Percentiles rank a stretch among this genome's conserved stretches.
phyloP scores from a whole-genome alignment of 2,329 filamentous ascomycete species.

The Sarocladium brachiariae region DNA sequence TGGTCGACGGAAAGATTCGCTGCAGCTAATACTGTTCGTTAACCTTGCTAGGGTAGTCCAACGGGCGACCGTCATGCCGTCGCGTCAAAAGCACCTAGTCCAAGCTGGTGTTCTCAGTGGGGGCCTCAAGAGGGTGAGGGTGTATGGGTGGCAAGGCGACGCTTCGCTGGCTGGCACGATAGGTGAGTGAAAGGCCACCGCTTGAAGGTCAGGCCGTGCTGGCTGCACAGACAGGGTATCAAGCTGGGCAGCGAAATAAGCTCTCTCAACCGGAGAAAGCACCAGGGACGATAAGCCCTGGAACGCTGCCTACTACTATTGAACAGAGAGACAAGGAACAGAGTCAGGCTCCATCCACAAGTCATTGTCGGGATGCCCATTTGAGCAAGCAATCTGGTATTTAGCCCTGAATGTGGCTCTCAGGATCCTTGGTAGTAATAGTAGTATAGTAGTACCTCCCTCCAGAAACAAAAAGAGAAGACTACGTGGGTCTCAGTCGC shows the following conservation, averaged over 20 bases:
- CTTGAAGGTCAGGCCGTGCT: no score
- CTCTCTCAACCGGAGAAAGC: no score
- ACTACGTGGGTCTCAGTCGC: neutral
- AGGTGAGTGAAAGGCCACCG: no score
- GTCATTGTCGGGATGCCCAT: neutral
- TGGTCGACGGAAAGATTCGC: neutral
- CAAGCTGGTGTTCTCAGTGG: neutral
- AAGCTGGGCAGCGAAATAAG: no score
- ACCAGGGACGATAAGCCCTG: no score
- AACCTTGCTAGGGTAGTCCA: neutral
- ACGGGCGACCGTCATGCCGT: constrained; percentile 1
- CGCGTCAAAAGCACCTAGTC: neutral
- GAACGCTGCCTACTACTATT: no score
- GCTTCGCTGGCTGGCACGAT: neutral
- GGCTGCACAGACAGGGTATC: no score
- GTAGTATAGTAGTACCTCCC: no score
- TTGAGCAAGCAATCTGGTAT: neutral
- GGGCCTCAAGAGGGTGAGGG: neutral
- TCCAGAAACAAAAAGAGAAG: neutral
- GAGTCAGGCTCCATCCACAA: no score
- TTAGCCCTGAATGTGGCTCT: neutral
- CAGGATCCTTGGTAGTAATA: no score
- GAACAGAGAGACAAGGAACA: no score
- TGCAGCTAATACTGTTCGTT: neutral
- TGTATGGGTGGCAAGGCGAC: neutral